Base-by-base conservation (phyloP, 164 flowering plant species). In the Tetrastigma voinierianum region DNA sequence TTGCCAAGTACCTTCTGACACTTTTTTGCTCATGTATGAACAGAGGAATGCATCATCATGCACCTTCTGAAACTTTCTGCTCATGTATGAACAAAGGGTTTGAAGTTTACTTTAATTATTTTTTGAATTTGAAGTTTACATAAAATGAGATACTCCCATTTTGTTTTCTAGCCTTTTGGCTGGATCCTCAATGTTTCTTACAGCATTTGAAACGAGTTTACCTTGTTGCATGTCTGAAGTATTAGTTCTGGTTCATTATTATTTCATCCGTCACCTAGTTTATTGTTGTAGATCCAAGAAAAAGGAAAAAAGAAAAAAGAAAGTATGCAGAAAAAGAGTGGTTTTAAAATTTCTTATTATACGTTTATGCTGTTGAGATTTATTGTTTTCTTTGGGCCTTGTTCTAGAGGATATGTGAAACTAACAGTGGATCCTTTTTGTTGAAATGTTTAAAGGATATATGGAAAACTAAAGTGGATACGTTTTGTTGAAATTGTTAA, bases 1-100 rank as follows among this genome's bases (percentile, higher is more conserved):
- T n/a, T 19, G 59, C 45, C 68, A 62, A 49, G 64, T 58, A 13
- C 44, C 55, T 19, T 16, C 61, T 61, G 65, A 32, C 16, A 15
- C 61, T 32, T 32, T n/a, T 32, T 32, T 2, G 40, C 40, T 32
- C 40, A 32, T 32, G 40, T 32, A 32, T 32, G 40, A 32, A 32
- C 40, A 32, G 40, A 32, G 40, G 40, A 32, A 32, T 7, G 40
- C 40, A 32, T 32, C n/a, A n/a, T n/a, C 40, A 32, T 32, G 40
- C 40, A 32, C 40, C 40, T 32, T 32, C 40, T 32, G 40, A 32
- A 0, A 32, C 40, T 32, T 32, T 32, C 40, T 32, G 3, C 40
- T 32, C 40, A 32, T 32, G 40, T 32, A 32, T 32, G 40, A 4
- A 32, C 2, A 7, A 7, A 32, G 40, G 40, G 40, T 32, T 7